Evolutionary conservation across 1,139 yeast genomes (phyloP).

Genomic region (Debaryomyces psychrophilus): DNA sequence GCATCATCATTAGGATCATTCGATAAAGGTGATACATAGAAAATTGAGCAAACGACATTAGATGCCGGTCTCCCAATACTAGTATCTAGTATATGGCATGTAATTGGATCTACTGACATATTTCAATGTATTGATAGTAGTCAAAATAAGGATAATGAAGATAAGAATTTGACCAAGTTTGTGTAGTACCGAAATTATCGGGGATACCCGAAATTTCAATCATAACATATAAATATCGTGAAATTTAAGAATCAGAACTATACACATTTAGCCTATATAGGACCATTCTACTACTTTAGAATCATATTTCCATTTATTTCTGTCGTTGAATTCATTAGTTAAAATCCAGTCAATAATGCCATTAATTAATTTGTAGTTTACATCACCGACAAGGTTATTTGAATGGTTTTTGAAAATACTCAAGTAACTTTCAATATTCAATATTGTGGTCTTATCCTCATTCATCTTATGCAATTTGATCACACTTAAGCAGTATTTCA

Average conservation of each 20-base stretch:
- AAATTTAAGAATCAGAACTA: neutral
- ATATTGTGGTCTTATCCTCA: slow-evolving; percentile 10
- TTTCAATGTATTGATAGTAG: neutral
- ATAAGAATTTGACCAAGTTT: neutral
- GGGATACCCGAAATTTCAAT: slow-evolving; percentile 1
- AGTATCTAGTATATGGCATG: slow-evolving; percentile 88
- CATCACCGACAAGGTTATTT: slow-evolving; percentile 17
- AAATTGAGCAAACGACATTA: slow-evolving; percentile 63
- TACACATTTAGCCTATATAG: slow-evolving; percentile 12
- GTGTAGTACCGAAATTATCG: neutral
- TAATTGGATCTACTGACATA: slow-evolving; percentile 58
- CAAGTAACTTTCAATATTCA: slow-evolving; percentile 20
- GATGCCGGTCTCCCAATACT: slow-evolving; percentile 80
- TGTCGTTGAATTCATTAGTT: slow-evolving; percentile 20
- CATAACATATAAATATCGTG: neutral
- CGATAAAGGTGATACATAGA: slow-evolving; percentile 35
- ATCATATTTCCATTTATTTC: slow-evolving; percentile 30
- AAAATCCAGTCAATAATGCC: slow-evolving; percentile 31
- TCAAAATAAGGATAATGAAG: neutral
- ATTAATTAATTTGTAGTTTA: slow-evolving; percentile 28
- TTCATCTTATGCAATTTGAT: slow-evolving; percentile 13
- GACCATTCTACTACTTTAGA: slow-evolving; percentile 23
- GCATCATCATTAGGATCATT: slow-evolving; percentile 28
- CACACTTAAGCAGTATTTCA: slow-evolving; percentile 20
- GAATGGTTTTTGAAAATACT: slow-evolving; percentile 12